Conservation (phyloP, 495 filamentous ascomycete species). For the Penicillium silybi region DNA sequence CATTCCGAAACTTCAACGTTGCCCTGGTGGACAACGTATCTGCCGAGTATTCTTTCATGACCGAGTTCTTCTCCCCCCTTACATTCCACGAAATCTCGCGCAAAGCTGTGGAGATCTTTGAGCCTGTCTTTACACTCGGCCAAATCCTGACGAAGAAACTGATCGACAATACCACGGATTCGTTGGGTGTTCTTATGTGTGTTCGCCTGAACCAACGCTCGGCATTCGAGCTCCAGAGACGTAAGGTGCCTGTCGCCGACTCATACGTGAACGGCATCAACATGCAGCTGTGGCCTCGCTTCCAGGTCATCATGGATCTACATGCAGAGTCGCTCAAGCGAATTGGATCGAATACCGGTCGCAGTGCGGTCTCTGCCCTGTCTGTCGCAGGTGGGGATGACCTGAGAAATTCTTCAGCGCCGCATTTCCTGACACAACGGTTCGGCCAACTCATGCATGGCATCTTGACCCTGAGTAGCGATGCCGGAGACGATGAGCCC, state of each 20-base stretch:
- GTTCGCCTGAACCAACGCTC: constrained; percentile 92
- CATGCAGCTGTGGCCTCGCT: constrained; percentile 95
- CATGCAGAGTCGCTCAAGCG: constrained; percentile 80
- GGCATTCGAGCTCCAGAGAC: constrained; percentile 87
- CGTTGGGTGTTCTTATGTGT: constrained; percentile 78
- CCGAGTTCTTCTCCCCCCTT: constrained; percentile 75
- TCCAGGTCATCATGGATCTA: constrained; percentile 89
- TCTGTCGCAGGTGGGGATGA: constrained; percentile 55
- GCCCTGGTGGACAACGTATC: constrained; percentile 90
- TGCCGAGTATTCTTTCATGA: constrained; percentile 92
- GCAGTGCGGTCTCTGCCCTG: constrained; percentile 50
- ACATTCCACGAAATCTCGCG: constrained; percentile 54
- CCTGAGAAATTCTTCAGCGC: constrained; percentile 72
- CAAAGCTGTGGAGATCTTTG: constrained; percentile 77
- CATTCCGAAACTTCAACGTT: constrained; percentile 91
- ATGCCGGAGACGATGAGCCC: constrained; percentile 90
- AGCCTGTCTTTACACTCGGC: constrained; percentile 77
- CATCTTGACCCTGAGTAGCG: constrained; percentile 73
- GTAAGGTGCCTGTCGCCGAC: constrained; percentile 84
- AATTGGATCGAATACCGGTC: constrained; percentile 47
- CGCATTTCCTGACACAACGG: constrained; percentile 85
- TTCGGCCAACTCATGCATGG: constrained; percentile 88
- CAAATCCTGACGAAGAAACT: constrained; percentile 72
- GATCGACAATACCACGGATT: constrained; percentile 72
- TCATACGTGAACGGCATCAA: constrained; percentile 89